Evolutionary conservation across 768 basidiomycete genomes (phyloP).

Genomic region (Phaeolepiota aurea): DNA sequence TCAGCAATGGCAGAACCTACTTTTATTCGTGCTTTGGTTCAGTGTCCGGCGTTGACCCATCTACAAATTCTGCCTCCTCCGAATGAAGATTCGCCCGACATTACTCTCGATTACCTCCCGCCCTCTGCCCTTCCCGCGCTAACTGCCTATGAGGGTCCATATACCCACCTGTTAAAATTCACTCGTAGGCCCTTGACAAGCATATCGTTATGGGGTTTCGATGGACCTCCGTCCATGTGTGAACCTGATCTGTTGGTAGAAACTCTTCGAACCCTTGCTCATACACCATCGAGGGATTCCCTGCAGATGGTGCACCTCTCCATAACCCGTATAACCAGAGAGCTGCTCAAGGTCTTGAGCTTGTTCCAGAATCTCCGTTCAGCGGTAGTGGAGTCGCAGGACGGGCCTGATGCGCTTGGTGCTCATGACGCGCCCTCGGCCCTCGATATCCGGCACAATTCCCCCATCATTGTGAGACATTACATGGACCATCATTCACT

Average conservation of each 20-base stretch:
- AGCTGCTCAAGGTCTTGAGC: neutral
- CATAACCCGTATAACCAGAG: neutral
- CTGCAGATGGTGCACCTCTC: neutral
- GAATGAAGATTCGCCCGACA: constrained; percentile 8
- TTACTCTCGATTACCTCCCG: neutral
- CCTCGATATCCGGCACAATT: neutral
- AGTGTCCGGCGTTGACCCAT: constrained; percentile 19
- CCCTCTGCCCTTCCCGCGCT: neutral
- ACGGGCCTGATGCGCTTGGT: neutral
- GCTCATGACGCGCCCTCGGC: no score
- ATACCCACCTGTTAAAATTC: neutral
- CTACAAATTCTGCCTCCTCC: constrained; percentile 22
- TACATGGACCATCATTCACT: neutral
- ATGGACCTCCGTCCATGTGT: neutral
- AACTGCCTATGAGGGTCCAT: neutral
- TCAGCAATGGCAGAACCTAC: constrained; percentile 14
- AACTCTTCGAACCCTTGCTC: neutral
- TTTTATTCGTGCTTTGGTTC: constrained; percentile 17
- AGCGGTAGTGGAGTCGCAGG: neutral
- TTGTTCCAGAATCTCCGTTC: neutral
- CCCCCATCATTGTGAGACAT: neutral
- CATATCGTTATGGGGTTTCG: neutral
- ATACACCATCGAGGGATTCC: neutral
- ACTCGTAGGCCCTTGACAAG: neutral
- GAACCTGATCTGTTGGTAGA: no score